Evolutionary conservation across 257 asterid genomes (phyloP).

Genomic region (Fraxinus anomala): DNA sequence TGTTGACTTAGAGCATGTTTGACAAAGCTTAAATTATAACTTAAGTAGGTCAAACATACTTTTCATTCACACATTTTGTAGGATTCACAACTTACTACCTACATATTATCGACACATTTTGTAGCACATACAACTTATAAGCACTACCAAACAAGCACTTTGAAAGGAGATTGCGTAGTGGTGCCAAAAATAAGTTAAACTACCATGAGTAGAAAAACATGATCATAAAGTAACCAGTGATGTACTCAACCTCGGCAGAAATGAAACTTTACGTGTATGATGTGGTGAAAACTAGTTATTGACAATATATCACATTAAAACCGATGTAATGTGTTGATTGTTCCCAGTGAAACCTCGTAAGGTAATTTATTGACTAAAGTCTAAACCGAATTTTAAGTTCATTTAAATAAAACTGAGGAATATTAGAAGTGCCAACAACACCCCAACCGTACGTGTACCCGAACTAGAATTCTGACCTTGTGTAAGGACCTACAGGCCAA

Average conservation of each 20-base stretch:
- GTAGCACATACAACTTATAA: neutral
- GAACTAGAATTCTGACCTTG: neutral
- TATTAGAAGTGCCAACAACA: neutral
- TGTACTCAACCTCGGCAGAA: neutral
- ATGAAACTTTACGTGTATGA: slow-evolving; percentile 1
- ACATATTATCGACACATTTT: neutral
- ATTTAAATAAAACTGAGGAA: neutral
- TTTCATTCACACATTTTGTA: neutral
- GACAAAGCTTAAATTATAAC: too few species aligned
- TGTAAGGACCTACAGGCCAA: neutral
- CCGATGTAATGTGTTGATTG: neutral
- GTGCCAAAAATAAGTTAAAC: slow-evolving; percentile 1
- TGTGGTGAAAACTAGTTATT: slow-evolving; percentile 10
- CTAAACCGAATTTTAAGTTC: neutral
- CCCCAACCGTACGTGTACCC: neutral
- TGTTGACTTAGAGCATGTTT: neutral
- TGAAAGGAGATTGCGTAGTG: neutral
- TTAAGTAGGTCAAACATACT: neutral
- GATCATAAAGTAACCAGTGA: slow-evolving; percentile 1
- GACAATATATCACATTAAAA: neutral
- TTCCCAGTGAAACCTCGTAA: neutral
- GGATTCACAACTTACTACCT: neutral
- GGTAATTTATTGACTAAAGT: neutral
- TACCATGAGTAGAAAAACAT: slow-evolving; percentile 2
- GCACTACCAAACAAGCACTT: neutral